Conservation (phyloP, 2,329 filamentous ascomycete species). For the Amphichorda felina region DNA sequence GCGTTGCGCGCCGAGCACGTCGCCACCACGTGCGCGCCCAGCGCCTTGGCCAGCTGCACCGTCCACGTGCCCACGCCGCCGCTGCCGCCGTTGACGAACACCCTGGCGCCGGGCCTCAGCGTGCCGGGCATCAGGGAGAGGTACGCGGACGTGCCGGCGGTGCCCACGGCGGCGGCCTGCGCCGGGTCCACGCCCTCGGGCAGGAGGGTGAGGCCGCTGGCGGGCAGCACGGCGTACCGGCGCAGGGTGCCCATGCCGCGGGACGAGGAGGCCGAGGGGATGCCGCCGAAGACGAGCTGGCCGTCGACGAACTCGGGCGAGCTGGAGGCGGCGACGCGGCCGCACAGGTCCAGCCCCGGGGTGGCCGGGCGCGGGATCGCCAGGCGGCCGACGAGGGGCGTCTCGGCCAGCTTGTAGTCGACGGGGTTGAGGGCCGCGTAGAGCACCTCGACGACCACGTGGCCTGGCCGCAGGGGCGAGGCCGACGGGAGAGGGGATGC, state of each 20-base stretch:
- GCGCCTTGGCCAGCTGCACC: conserved; percentile 22
- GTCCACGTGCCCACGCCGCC: conserved; percentile 23
- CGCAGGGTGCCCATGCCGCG: conserved; percentile 23
- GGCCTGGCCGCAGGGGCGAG: conserved; percentile 5
- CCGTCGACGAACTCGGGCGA: conserved; percentile 10
- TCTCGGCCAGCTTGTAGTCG: conserved; percentile 27
- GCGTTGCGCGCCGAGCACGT: conserved; percentile 20
- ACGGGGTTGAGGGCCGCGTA: conserved; percentile 24
- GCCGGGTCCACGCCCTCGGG: conserved; percentile 19
- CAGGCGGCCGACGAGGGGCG: conserved; percentile 15
- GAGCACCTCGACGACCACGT: conserved; percentile 23
- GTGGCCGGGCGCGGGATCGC: conserved; percentile 18
- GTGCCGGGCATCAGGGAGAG: conserved; percentile 9
- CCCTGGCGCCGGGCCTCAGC: conserved; percentile 18
- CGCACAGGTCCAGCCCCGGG: conserved; percentile 32
- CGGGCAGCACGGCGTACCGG: conserved; percentile 29
- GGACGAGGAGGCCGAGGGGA: conserved; percentile 26
- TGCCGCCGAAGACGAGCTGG: conserved; percentile 16
- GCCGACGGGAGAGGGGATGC: conserved; percentile 8
- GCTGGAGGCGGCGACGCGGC: conserved; percentile 22
- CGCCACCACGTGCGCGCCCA: conserved; percentile 19
- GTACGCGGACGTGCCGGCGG: conserved; percentile 11
- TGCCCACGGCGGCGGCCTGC: conserved; percentile 11
- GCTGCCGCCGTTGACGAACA: conserved; percentile 18
- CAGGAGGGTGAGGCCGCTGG: background rate